Conservation (phyloP, 495 filamentous ascomycete genomes). For the Neurospora sp. region DNA sequence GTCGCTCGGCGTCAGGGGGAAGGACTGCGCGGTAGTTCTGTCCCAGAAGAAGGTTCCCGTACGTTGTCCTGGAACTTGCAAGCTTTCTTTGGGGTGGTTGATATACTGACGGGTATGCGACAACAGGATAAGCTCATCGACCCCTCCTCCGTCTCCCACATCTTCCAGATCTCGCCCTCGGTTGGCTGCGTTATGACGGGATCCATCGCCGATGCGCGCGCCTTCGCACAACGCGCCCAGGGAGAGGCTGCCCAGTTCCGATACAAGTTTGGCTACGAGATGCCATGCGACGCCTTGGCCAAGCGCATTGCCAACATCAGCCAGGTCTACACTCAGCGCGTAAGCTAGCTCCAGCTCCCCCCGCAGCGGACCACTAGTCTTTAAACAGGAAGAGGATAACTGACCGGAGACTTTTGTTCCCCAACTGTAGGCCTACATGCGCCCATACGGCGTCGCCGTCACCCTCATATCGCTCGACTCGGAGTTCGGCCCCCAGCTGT, state of each 20-base stretch:
- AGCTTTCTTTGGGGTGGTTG: not conserved
- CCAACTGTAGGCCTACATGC: slow-evolving; percentile 78
- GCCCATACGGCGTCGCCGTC: slow-evolving; percentile 87
- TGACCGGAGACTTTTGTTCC: slow-evolving; percentile 2
- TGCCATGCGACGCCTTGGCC: slow-evolving; percentile 93
- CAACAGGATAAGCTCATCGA: slow-evolving; percentile 95
- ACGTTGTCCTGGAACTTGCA: slow-evolving; percentile 33
- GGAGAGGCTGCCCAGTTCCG: slow-evolving; percentile 94
- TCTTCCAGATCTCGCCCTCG: slow-evolving; percentile 91
- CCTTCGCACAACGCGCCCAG: slow-evolving; percentile 82
- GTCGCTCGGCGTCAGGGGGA: slow-evolving; percentile 89
- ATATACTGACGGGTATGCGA: slow-evolving; percentile 20
- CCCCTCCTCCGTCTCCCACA: slow-evolving; percentile 89
- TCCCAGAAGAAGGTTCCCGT: slow-evolving; percentile 99
- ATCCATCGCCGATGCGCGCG: slow-evolving; percentile 93
- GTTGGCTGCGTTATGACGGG: slow-evolving; percentile 98
- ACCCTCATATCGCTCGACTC: slow-evolving; percentile 90
- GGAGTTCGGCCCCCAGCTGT: slow-evolving; percentile 90
- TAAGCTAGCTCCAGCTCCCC: slow-evolving; percentile 32
- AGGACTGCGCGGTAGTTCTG: slow-evolving; percentile 91
- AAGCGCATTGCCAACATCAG: slow-evolving; percentile 98
- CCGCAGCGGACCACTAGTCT: not conserved
- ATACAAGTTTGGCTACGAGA: slow-evolving; percentile 98
- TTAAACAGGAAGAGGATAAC: slow-evolving; percentile 1
- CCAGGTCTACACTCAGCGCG: slow-evolving; percentile 96